Evolutionary conservation across 805 yeast species (phyloP), one percentile per base, ranked within the genome.

Genomic region (Metschnikowia vanudenii): DNA sequence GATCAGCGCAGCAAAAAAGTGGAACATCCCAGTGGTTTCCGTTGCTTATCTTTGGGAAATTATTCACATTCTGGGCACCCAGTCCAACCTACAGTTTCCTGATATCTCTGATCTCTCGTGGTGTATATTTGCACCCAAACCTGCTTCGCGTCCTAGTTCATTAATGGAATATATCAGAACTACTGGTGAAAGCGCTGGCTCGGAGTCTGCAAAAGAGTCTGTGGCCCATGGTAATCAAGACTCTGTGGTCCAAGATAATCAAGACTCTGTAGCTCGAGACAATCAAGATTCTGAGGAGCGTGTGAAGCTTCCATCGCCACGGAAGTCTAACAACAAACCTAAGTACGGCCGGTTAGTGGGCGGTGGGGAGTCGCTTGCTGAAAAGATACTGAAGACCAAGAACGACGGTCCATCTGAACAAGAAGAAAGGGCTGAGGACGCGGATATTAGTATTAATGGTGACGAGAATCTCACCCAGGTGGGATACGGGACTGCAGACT

Each of bases 1-100:
- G 54, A 72, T 82, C 39, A 65, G 67, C 41, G 85, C 85, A 28
- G 82, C 85, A 1, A 79, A 79, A 48, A 64, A 65, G 28, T 78
- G 85, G 79, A 58, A 63, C 26, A 74, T 81, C 11, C 87, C 88
- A 0, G 74, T 82, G n/a, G 76, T 80, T 0, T 75, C 85, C 0
- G 49, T 76, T 1, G 75, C 79, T 0, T 82, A 71, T 51, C 44
- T 82, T 3, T 81, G 84, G 79, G 80, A 79, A 51, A 61, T 73
- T 7, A 56, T 78, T 26, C 69, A 73, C 42, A 36, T 34, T 10
- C 57, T 54, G 49, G 49, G 50, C 20, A 43, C 42, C 14, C 43
- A 49, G 36, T 49, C 56, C 13, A 48, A 39, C 36, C 46, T 62
- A 17, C 48, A 56, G 11, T 50, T 68, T 45, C 79, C 80, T 8